A percentile compares a stretch with the other conserved stretches of the same genome.
Conservation (phyloP, 2,329 filamentous ascomycete genomes). For the Neonectria hederae region DNA sequence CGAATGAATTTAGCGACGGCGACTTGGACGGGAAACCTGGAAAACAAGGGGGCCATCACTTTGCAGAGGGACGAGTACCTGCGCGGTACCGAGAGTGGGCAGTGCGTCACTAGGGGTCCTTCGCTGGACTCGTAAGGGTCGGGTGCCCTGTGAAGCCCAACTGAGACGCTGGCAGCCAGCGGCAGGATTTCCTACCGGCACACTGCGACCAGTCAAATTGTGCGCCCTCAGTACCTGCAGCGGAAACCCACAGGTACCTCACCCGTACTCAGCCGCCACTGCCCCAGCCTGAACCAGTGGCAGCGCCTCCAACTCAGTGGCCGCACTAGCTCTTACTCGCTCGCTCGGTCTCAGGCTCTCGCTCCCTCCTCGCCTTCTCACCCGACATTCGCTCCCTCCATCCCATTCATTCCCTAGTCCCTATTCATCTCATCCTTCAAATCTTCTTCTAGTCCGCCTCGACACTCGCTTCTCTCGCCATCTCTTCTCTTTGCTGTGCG, state of each 20-base stretch:
- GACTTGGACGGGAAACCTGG: not conserved
- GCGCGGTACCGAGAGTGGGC: not conserved
- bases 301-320: slow-evolving; percentile 32
- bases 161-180: not conserved
- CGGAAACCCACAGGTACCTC: slow-evolving; percentile 8
- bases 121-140: not conserved
- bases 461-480: slow-evolving; percentile 20
- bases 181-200: not conserved
- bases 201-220: slow-evolving; percentile 1
- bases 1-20: slow-evolving; percentile 18
- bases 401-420: slow-evolving; percentile 2
- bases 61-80: not conserved
- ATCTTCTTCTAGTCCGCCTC: slow-evolving; percentile 15
- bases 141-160: not conserved
- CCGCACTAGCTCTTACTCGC: slow-evolving; percentile 33
- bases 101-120: not conserved
- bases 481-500: slow-evolving; percentile 40
- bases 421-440: slow-evolving; percentile 22
- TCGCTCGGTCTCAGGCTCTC: slow-evolving; percentile 24
- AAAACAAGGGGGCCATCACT: not conserved
- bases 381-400: slow-evolving; percentile 14
- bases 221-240: slow-evolving; percentile 9
- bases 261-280: slow-evolving; percentile 19
- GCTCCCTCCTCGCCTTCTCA: slow-evolving; percentile 25
- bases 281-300: slow-evolving; percentile 29